Conservation (phyloP, 139 green algal genomes). For the Diplosphaera chodatii region DNA sequence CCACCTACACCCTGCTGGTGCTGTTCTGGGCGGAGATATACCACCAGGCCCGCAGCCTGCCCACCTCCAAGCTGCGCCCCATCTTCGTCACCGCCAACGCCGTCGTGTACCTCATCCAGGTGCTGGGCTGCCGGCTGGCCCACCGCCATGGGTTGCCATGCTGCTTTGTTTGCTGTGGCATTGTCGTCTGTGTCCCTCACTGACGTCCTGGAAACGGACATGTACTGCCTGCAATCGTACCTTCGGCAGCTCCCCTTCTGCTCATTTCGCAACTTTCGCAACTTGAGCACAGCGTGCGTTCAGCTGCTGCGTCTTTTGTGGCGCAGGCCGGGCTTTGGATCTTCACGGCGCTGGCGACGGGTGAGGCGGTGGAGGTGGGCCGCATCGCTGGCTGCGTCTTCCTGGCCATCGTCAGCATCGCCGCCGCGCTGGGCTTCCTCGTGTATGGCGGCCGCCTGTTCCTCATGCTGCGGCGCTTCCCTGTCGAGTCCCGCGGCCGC, state of each 20-base stretch:
- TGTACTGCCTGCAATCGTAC: too few species aligned
- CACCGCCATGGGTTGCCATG: too few species aligned
- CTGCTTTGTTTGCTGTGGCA: too few species aligned
- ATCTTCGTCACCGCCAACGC: slow-evolving; percentile 82
- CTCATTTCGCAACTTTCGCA: too few species aligned
- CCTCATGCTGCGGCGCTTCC: slow-evolving; percentile 91
- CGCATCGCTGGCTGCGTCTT: slow-evolving; percentile 56
- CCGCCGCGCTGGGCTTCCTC: slow-evolving; percentile 79
- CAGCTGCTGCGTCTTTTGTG: background rate
- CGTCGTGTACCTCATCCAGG: slow-evolving; percentile 74
- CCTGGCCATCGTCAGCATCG: slow-evolving; percentile 69
- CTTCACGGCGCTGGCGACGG: slow-evolving; percentile 15
- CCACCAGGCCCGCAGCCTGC: slow-evolving; percentile 84
- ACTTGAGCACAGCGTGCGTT: too few species aligned
- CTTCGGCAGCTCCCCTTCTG: too few species aligned
- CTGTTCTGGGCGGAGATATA: slow-evolving; percentile 99
- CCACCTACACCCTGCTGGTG: slow-evolving; percentile 95
- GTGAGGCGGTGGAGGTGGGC: slow-evolving; percentile 10
- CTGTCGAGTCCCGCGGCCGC: slow-evolving; percentile 85
- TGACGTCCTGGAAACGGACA: too few species aligned
- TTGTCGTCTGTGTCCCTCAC: too few species aligned
- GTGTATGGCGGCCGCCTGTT: slow-evolving; percentile 92
- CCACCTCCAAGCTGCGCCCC: slow-evolving; percentile 69
- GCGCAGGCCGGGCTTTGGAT: slow-evolving; percentile 21
- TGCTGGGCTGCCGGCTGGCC: slow-evolving; percentile 11